Base-by-base conservation (phyloP, 371 early-diverging fungal genomes). In the Syncephalastrum sp. region DNA sequence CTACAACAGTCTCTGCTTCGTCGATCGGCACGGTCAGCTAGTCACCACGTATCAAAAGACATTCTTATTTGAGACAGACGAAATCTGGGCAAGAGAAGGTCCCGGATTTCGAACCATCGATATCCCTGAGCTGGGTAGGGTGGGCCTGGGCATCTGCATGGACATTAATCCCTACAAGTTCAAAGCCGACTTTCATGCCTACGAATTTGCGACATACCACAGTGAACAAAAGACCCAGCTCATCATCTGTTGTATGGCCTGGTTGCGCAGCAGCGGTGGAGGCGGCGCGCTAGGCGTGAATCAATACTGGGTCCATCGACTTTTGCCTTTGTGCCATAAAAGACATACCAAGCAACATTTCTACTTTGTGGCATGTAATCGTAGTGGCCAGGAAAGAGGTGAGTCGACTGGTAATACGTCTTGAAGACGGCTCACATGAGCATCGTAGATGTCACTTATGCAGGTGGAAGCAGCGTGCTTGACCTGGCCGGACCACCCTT, bases 81-180 rank as follows among this genome's bases (percentile, higher is more conserved):
- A 90, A 59, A 59, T 53, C 15, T 93, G 93, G 93, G 91, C 91
- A 1, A 61, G 55, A 27, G 85, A 84, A 64, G 93, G 93, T 0
- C 74, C 75, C 38, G 86, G 77, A 8, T 92, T 92, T 65, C 56
- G 61, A 24, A 72, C 83, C 1, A 60, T 74, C 14, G 46, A 71
- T 14, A 59, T 83, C 3, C 47, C 70, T 13, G 65, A 65, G 3
- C 47, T 84, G 13, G 87, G 84, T 14, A 78, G 82, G 63, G 81
- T 88, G 12, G 91, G 90, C 12, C 72, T 86, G 52, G 93, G 86
- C 7, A 90, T 91, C 12, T 91, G 91, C 60, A 91, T 92, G 93
- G 93, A 92, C 68, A 47, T 92, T 23, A 91, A 90, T 61, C 93
- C 91, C 0, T 84, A 85, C 60, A 67, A 74, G 46, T 92, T 91